Conservation (phyloP, 1,284 basidiomycete genomes). For the Ceraceosorus bombacis region DNA sequence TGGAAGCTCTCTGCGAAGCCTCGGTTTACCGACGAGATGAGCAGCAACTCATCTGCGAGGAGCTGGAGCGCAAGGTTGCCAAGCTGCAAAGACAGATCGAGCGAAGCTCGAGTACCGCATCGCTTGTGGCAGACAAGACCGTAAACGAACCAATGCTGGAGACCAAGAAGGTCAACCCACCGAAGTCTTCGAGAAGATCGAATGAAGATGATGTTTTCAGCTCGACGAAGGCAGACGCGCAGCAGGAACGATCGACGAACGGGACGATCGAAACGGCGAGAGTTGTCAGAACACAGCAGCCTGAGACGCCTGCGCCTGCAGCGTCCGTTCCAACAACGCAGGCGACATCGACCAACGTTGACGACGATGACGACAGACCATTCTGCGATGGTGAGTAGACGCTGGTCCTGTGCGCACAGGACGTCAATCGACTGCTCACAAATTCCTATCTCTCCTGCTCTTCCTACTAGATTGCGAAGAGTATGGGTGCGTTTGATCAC, state of each 20-base stretch:
- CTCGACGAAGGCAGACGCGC: not conserved
- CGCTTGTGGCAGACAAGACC: not conserved
- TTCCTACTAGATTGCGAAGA: not conserved
- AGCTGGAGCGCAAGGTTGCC: slow-evolving; percentile 5
- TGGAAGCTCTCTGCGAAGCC: slow-evolving; percentile 19
- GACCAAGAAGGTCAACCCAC: not conserved
- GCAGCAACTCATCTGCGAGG: slow-evolving; percentile 16
- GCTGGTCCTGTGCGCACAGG: not conserved
- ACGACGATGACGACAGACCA: not conserved
- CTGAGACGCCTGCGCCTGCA: not conserved
- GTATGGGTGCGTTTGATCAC: not conserved
- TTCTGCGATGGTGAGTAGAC: not conserved
- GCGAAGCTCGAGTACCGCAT: not conserved
- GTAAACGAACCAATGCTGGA: not conserved
- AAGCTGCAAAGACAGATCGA: slow-evolving; percentile 14
- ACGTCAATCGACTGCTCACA: no score
- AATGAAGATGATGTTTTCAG: not conserved
- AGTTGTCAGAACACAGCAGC: not conserved
- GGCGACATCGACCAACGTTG: not conserved
- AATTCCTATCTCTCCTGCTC: not conserved
- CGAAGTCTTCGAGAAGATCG: not conserved
- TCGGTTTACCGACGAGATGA: slow-evolving; percentile 10
- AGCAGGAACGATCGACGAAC: no score
- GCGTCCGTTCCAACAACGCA: not conserved
- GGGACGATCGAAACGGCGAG: no score